Evolutionary conservation across 208 protist genomes (phyloP).

Genomic region (Acanthamoeba quina): DNA sequence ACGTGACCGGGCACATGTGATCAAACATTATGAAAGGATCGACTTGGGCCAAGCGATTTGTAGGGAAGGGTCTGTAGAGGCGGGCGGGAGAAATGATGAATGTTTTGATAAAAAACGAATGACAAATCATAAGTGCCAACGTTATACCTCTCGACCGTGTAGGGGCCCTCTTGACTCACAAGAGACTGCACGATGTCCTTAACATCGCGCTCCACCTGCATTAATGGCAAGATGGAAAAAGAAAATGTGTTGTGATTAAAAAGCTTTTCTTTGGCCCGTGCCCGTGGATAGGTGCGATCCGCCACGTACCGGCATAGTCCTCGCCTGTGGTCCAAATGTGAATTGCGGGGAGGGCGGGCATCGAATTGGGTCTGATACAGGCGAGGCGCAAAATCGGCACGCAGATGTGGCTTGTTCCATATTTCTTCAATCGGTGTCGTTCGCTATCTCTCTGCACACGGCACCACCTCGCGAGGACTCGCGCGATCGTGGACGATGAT

Average conservation of each 20-base stretch:
- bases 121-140: not conserved
- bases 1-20: constrained; percentile 75
- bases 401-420: not conserved
- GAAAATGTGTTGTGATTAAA: too few species aligned
- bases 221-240: not conserved
- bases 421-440: too few species aligned
- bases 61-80: constrained; percentile 19
- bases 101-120: not conserved
- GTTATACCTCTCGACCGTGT: constrained; percentile 33
- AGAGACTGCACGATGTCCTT: constrained; percentile 23
- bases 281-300: too few species aligned
- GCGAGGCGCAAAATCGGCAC: not conserved
- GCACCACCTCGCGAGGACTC: too few species aligned
- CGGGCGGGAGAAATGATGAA: not conserved
- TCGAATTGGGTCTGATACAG: not conserved
- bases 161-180: constrained; percentile 5
- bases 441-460: too few species aligned
- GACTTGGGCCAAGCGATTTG: constrained; percentile 47
- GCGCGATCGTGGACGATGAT: too few species aligned
- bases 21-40: constrained; percentile 87
- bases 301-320: not conserved
- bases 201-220: constrained; percentile 1
- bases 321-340: not conserved
- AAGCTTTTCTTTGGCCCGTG: too few species aligned
- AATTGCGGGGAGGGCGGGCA: not conserved